Conservation (phyloP, 2,329 filamentous ascomycete species). For the Xylariales sp. region DNA sequence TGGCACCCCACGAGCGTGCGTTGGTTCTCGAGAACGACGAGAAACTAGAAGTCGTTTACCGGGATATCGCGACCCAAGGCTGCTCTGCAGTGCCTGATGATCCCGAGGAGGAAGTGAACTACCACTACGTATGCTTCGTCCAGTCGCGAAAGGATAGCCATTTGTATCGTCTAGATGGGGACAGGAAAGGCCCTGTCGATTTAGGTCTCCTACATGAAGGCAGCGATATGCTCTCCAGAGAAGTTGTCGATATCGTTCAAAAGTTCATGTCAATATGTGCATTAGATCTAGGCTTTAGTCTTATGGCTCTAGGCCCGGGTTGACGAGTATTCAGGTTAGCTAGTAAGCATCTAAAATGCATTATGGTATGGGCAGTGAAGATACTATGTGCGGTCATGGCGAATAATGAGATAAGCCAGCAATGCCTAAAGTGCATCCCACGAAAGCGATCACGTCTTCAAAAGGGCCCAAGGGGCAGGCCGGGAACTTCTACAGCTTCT, state of each 20-base stretch:
- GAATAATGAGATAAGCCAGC: too few relatives aligned
- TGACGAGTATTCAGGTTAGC: too few relatives aligned
- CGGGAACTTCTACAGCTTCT: too few relatives aligned
- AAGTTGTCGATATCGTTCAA: constrained; percentile 28
- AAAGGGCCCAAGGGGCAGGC: too few relatives aligned
- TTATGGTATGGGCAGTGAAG: too few relatives aligned
- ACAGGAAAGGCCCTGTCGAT: constrained; percentile 61
- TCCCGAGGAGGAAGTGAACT: constrained; percentile 59
- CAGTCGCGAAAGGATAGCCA: constrained; percentile 45
- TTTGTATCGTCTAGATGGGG: constrained; percentile 66
- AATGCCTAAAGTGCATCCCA: too few relatives aligned
- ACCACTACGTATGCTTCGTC: constrained; percentile 71
- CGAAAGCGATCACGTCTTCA: not conserved
- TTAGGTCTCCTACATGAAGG: constrained; percentile 28
- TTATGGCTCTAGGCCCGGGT: too few relatives aligned
- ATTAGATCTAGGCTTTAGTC: too few relatives aligned
- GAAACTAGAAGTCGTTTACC: constrained; percentile 60
- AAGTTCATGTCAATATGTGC: not conserved
- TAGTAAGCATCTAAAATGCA: too few relatives aligned
- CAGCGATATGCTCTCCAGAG: constrained; percentile 51
- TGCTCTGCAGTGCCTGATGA: constrained; percentile 55
- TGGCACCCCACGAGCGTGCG: constrained; percentile 52
- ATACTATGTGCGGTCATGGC: too few relatives aligned
- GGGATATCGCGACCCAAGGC: constrained; percentile 54
- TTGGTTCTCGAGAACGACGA: constrained; percentile 61